Evolutionary conservation across 2,329 filamentous ascomycete species (phyloP).

Genomic region (Chaetothyriales sp.): DNA sequence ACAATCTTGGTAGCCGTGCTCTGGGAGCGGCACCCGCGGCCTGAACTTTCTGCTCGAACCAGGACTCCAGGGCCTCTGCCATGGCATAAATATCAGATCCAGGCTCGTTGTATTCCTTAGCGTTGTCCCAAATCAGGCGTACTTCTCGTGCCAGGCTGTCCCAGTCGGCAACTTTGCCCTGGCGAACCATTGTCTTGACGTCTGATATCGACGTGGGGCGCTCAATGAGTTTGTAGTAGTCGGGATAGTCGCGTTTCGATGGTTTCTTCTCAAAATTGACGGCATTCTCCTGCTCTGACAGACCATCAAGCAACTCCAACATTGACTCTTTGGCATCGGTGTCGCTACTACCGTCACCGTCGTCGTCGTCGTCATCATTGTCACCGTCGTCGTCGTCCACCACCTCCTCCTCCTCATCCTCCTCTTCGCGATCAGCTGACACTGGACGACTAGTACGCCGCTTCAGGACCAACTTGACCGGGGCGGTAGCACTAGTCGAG

Average conservation of each 20-base stretch:
- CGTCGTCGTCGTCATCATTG: not conserved
- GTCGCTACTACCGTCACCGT: not conserved
- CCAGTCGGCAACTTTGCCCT: conserved; percentile 67
- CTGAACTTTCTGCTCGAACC: conserved; percentile 49
- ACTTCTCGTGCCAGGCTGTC: conserved; percentile 64
- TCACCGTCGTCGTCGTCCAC: not conserved
- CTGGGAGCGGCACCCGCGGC: conserved; percentile 57
- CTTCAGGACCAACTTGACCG: conserved; percentile 12
- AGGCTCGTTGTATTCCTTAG: conserved; percentile 80
- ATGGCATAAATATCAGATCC: conserved; percentile 69
- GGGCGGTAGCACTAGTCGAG: conserved; percentile 5
- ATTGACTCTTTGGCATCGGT: conserved; percentile 7
- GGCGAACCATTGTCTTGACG: conserved; percentile 62
- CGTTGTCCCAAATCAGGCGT: conserved; percentile 73
- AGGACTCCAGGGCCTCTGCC: conserved; percentile 51
- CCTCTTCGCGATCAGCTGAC: conserved; percentile 4
- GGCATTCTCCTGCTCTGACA: conserved; percentile 8
- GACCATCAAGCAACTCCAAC: conserved; percentile 11
- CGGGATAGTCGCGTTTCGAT: conserved; percentile 34
- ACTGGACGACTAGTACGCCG: conserved; percentile 9
- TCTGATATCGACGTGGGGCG: conserved; percentile 65
- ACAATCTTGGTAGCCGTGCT: conserved; percentile 53
- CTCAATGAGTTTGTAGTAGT: conserved; percentile 74
- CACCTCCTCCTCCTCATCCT: not conserved
- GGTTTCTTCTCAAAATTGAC: conserved; percentile 48